These are phyloP conservation scores for Prinsepia uniflora DNA, from an alignment of 306 rosid genomes.

Conservation along the genomic window DNA sequence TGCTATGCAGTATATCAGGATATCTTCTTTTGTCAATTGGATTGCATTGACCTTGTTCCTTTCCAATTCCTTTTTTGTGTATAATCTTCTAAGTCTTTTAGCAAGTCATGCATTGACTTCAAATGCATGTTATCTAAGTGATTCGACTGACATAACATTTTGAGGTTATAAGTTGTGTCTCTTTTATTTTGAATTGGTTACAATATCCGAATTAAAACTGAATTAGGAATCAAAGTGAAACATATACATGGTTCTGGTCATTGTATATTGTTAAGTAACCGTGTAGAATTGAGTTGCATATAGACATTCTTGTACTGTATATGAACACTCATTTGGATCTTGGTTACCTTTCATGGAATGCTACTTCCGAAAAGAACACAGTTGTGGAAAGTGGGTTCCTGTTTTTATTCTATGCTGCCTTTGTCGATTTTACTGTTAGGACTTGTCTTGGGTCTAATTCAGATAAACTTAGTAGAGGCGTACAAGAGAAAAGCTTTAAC, in stretches of 20 bases:
- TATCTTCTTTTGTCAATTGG: neutral
- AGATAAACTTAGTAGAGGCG: neutral
- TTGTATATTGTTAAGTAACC: neutral
- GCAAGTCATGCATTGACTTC: neutral
- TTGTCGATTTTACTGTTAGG: constrained; percentile 5
- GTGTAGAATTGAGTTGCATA: neutral
- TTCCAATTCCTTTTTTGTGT: neutral
- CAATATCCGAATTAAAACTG: neutral
- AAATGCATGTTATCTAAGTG: neutral
- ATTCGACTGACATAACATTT: neutral
- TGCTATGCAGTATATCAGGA: neutral
- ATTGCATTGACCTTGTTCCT: neutral
- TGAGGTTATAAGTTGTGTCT: neutral
- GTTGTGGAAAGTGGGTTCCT: neutral
- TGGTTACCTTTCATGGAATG: neutral
- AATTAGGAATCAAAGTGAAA: neutral
- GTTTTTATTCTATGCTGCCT: neutral
- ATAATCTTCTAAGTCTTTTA: neutral
- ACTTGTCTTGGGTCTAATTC: neutral
- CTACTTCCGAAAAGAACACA: neutral
- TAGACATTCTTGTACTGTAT: too few relatives aligned
- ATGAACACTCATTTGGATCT: neutral
- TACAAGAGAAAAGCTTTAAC: constrained; percentile 4
- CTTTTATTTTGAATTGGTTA: neutral
- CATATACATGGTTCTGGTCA: constrained; percentile 1